Base-by-base conservation (phyloP, 441 rosid genomes). In the Macaranga tanarius region DNA sequence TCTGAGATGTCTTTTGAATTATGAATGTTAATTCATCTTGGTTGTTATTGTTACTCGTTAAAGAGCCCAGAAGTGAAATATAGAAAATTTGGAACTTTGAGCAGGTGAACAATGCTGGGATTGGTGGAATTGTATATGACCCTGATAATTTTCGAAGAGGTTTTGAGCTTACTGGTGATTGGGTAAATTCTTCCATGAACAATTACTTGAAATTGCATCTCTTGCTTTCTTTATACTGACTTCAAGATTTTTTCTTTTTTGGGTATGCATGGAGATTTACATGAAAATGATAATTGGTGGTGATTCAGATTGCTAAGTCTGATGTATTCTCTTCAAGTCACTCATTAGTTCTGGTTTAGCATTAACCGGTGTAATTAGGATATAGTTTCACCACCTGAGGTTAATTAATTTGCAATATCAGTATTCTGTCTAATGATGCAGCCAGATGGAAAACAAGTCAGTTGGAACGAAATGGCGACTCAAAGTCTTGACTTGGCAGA, bases 71-170 rank as follows among this genome's bases (percentile, higher is more conserved):
- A 34, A 34, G 38, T 34, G 38, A 34, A 34, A 34, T 34, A 34
- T 34, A 34, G 38, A 34, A 34, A 0, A 4, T 34, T 34, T 34
- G 38, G 38, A 34, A 34, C 38, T 34, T 34, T 4, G 7, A 45
- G 60, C 77, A 87, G 88, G 87, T 86, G 70, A 86, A 84, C 67
- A 84, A 80, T 73, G 90, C 90, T 5, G 88, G 73, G 11, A 17
- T 79, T 31, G 0, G 0, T 67, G 88, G 85, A 48, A 25, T 26
- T 48, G n/a, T 15, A 26, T 0, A 64, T 0, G 47, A 83, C 57
- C 17, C 48, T 10, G 76, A 73, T 0, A 75, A 54, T 26, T 67
- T 80, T 6, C 60, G 1, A 17, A 73, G 56, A 58, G 78, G 73
- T 25, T n/a, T 15, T n/a, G 70, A 74, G 51, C 68, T 58, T 38